Base-by-base conservation (phyloP, 108 stramenopile genomes). In the Nannochloropsis granulata region DNA sequence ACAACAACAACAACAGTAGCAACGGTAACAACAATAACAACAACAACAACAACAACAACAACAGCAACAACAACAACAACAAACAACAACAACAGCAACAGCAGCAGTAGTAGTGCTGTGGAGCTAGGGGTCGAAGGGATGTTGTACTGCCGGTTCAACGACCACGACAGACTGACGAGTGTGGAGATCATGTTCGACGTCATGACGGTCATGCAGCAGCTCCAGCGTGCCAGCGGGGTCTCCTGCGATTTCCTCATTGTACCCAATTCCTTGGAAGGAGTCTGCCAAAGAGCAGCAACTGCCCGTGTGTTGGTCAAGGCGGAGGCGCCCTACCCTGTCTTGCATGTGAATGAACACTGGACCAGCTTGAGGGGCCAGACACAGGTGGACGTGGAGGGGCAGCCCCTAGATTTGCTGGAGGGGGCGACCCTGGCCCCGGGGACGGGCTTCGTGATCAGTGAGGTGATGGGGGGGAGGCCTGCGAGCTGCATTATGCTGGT, bases 131-230 rank as follows among this genome's bases (percentile, higher is more conserved):
- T 71, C 21, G 56, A 71, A 79, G 97, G 96, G 25, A 98, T 98
- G 96, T 93, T 98, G 12, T 91, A 94, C 84, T 94, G 94, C 90
- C 92, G 93, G 23, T 98, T 96, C 94, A 95, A 94, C 89, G 92
- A 92, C 13, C 34, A 82, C 25, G 93, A 97, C 88, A 95, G 94
- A 81, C 94, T 98, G 56, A 91, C 91, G 21, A 90, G 93, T 1
- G 85, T 96, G 46, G 96, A 96, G 83, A 90, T 98, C 26, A 94
- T 96, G 91, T 98, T 97, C 86, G 97, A 98, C 88, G 97, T 96
- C 21, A 98, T 97, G 97, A 93, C 94, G 26, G 94, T 97, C 89
- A 98, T 98, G 95, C 92, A 97, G 82, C 96, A 97, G 85, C 91
- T 97, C 19, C 97, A 98, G 91, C 94, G 88, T 23, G 79, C 84